Conservation (phyloP, 2,329 filamentous ascomycete species). For the Chaetothyriales sp. region DNA sequence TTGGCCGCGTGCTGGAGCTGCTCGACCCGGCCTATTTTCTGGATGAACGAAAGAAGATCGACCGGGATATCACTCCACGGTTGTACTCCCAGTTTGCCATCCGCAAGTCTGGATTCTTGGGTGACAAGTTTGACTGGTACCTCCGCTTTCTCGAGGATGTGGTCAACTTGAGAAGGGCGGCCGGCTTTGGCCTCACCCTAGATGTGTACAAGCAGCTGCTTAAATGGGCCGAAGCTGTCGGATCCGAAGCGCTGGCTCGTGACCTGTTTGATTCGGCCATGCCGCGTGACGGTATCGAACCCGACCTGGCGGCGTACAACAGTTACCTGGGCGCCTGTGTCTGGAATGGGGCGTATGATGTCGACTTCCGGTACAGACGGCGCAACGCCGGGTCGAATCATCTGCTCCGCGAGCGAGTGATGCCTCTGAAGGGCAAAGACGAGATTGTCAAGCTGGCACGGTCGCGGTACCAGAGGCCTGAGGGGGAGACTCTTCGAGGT, state of each 20-base stretch:
- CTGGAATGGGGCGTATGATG: slow-evolving; percentile 30
- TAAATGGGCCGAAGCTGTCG: slow-evolving; percentile 35
- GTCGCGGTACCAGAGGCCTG: slow-evolving; percentile 7
- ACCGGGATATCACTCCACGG: slow-evolving; percentile 35
- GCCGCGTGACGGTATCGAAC: slow-evolving; percentile 23
- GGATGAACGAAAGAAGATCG: slow-evolving; percentile 31
- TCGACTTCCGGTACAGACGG: slow-evolving; percentile 24
- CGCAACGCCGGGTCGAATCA: slow-evolving; percentile 13
- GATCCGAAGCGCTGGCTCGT: slow-evolving; percentile 29
- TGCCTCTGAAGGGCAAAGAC: slow-evolving; percentile 14
- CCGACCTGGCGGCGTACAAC: slow-evolving; percentile 40
- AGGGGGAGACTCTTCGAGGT: slow-evolving; percentile 20
- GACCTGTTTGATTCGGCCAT: slow-evolving; percentile 33
- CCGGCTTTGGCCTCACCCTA: slow-evolving; percentile 26
- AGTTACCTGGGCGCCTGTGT: slow-evolving; percentile 36
- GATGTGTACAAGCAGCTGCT: slow-evolving; percentile 39
- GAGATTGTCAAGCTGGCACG: neutral
- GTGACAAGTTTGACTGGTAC: slow-evolving; percentile 27
- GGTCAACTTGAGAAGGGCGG: slow-evolving; percentile 23
- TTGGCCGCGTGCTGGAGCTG: slow-evolving; percentile 36
- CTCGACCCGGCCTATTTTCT: slow-evolving; percentile 45
- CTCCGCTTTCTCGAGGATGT: slow-evolving; percentile 24
- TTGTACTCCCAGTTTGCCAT: slow-evolving; percentile 19
- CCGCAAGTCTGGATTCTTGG: slow-evolving; percentile 27
- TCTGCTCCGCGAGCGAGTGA: slow-evolving; percentile 21